Percentiles rank a stretch among this genome's conserved stretches.
These are phyloP conservation scores for Lachancea sp. DNA, from an alignment of 805 yeast species.

Conservation along the genomic window DNA sequence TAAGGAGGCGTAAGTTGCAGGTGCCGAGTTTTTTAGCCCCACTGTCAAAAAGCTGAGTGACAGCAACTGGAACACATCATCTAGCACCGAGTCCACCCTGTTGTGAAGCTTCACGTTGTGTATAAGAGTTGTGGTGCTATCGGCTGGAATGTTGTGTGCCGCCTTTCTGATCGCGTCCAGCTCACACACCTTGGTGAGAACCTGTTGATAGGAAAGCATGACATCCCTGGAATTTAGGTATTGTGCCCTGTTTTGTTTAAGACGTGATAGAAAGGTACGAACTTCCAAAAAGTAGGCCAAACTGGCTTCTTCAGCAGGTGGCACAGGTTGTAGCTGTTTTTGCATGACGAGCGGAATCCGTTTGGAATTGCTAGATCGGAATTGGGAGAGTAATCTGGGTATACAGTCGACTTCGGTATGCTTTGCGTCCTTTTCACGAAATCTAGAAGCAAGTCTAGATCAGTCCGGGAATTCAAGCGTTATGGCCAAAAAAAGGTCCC, in stretches of 20 bases:
- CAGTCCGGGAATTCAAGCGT: not conserved
- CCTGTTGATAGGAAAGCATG: conserved; percentile 50
- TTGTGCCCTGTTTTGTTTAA: conserved; percentile 59
- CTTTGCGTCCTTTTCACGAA: too few relatives aligned
- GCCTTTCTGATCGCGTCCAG: conserved; percentile 47
- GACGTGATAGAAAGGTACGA: conserved; percentile 38
- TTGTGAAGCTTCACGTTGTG: conserved; percentile 31
- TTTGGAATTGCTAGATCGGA: too few relatives aligned
- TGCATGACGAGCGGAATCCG: not conserved
- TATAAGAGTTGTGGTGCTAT: conserved; percentile 23
- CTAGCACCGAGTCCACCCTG: conserved; percentile 66
- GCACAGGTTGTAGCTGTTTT: conserved; percentile 31
- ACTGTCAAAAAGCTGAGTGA: conserved; percentile 86
- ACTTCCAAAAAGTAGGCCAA: conserved; percentile 38
- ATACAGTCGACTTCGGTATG: too few relatives aligned
- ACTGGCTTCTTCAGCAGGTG: conserved; percentile 34
- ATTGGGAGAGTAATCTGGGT: too few relatives aligned
- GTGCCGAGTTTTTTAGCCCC: conserved; percentile 84
- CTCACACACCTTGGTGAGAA: conserved; percentile 47
- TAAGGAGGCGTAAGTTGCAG: conserved; percentile 87
- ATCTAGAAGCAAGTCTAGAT: too few relatives aligned
- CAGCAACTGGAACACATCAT: conserved; percentile 83
- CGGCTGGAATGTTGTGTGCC: conserved; percentile 21
- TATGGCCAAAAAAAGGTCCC: too few relatives aligned
- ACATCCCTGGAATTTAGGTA: conserved; percentile 65